phyloP scores from a whole-genome alignment of 1,284 basidiomycete genomes.

The Ustilago crameri region DNA sequence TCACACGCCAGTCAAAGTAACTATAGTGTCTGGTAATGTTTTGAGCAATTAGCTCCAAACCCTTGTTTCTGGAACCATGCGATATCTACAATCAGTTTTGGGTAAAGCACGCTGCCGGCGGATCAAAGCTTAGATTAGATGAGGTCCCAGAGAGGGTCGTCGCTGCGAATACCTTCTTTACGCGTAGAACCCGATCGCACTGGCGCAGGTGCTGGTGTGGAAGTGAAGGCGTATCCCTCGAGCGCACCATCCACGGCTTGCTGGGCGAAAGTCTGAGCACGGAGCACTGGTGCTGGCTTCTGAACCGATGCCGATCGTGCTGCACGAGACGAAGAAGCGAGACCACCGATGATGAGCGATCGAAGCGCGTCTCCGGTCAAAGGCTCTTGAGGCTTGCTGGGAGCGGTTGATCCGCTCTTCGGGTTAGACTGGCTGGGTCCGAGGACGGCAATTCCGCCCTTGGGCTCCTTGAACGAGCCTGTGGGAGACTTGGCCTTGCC shows the following conservation, averaged over 20 bases:
- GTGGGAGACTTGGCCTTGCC: constrained; percentile 62
- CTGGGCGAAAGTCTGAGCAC: constrained; percentile 24
- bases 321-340: constrained; percentile 35
- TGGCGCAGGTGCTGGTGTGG: constrained; percentile 18
- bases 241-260: constrained; percentile 29
- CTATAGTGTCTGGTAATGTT: no score
- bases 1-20: no score
- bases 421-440: constrained; percentile 45
- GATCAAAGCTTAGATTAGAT: constrained; percentile 16
- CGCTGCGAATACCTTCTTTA: constrained; percentile 44
- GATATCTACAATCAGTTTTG: constrained; percentile 20
- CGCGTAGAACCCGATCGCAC: constrained; percentile 22
- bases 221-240: constrained; percentile 26
- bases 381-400: constrained; percentile 32
- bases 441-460: constrained; percentile 53
- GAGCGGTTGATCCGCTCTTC: constrained; percentile 25
- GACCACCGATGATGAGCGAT: constrained; percentile 53
- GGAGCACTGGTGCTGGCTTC: constrained; percentile 5
- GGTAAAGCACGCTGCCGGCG: constrained; percentile 1
- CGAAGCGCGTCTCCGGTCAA: constrained; percentile 45
- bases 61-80: not conserved
- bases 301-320: constrained; percentile 19
- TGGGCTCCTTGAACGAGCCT: constrained; percentile 55
- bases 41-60: no score
- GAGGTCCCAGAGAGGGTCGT: constrained; percentile 50